These are phyloP conservation scores for Citrullus amarus DNA, from an alignment of 306 rosid genomes.

Conservation along the genomic window DNA sequence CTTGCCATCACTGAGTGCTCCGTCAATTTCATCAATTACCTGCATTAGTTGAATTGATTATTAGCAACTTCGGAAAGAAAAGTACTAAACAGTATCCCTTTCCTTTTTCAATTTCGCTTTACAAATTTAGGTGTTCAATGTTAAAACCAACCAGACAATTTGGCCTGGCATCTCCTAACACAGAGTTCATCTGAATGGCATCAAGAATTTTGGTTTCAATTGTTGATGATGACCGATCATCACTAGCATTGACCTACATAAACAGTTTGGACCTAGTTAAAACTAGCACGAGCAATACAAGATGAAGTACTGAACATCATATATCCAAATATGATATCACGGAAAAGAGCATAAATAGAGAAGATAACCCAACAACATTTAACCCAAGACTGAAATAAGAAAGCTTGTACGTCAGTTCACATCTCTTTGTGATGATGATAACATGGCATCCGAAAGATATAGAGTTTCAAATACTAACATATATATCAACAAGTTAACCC, in stretches of 20 bases:
- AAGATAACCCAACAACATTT: neutral
- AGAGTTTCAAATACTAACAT: neutral
- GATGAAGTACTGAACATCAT: neutral
- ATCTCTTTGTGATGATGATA: neutral
- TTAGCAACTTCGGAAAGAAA: neutral
- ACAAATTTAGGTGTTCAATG: neutral
- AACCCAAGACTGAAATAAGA: neutral
- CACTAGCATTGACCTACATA: constrained; percentile 81
- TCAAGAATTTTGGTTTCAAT: constrained; percentile 79
- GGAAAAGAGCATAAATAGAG: neutral
- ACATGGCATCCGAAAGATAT: neutral
- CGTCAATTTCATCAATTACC: constrained; percentile 98
- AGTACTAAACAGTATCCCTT: neutral
- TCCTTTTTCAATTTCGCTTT: neutral
- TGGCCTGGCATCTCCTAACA: constrained; percentile 53
- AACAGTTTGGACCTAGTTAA: neutral
- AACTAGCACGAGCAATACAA: neutral
- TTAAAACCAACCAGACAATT: constrained; percentile 67
- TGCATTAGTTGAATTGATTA: constrained; percentile 6
- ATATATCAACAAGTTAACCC: neutral
- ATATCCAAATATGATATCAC: neutral
- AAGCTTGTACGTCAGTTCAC: neutral
- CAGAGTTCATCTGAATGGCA: constrained; percentile 79
- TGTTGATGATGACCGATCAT: constrained; percentile 77
- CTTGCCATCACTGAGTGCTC: constrained; percentile 86